phyloP scores from a whole-genome alignment of 305 asterid species.

The Solanum hybrid region DNA sequence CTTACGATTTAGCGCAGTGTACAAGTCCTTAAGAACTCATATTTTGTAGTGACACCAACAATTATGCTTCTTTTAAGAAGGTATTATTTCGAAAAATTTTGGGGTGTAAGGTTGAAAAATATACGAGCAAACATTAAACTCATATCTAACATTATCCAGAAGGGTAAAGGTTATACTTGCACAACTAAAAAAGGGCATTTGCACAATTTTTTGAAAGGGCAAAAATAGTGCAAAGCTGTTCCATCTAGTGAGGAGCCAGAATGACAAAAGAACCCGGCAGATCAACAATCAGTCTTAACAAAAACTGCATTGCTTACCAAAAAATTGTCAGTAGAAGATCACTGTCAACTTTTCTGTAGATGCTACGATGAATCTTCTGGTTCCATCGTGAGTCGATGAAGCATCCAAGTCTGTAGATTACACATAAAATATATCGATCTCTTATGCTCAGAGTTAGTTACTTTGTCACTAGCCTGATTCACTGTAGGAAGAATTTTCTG shows the following conservation, averaged over 20 bases:
- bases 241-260: background rate
- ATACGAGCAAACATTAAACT: background rate
- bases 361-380: background rate
- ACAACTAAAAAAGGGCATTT: no score
- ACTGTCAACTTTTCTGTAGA: background rate
- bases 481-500: background rate
- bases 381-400: background rate
- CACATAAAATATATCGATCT: background rate
- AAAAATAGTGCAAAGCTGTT: background rate
- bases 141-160: no score
- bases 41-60: no score
- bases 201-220: background rate
- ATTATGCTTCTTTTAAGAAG: no score
- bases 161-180: background rate
- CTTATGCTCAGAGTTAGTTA: background rate
- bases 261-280: background rate
- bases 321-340: background rate
- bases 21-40: background rate
- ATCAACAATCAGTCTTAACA: background rate
- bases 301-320: background rate
- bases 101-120: background rate
- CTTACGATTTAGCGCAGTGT: background rate
- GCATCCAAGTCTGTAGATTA: background rate
- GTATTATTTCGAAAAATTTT: no score
- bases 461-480: background rate